Percentiles rank a stretch among this genome's conserved stretches.
phyloP scores from a whole-genome alignment of 176 grass and related monocot species.

The maize (Zea mays) region Zm-B73-REFERENCE-NAM-5.0 NC_050097.1:10949001-10949500 shows the following conservation, averaged over 20 bases:
- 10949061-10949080: not conserved
- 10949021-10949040: not conserved
- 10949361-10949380: constrained; percentile 36
- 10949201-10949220: constrained; percentile 54
- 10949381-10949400: constrained; percentile 36
- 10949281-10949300: constrained; percentile 21
- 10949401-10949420: constrained; percentile 38
- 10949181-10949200: not conserved
- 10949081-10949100: not conserved
- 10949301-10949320: not conserved
- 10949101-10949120: not conserved
- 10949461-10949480: not conserved
- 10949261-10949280: constrained; percentile 15
- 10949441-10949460: constrained; percentile 17
- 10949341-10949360: constrained; percentile 58
- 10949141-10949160: not conserved
- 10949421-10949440: constrained; percentile 41
- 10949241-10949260: not conserved
- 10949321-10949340: constrained; percentile 12
- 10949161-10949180: not conserved
- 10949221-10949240: constrained; percentile 44
- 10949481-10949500: constrained; percentile 16
- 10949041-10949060: not conserved
- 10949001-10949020: not conserved
- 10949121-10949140: not conserved